phyloP scores from a whole-genome alignment of 2,329 filamentous ascomycete genomes.

The Emmonsiellopsis sp. region DNA sequence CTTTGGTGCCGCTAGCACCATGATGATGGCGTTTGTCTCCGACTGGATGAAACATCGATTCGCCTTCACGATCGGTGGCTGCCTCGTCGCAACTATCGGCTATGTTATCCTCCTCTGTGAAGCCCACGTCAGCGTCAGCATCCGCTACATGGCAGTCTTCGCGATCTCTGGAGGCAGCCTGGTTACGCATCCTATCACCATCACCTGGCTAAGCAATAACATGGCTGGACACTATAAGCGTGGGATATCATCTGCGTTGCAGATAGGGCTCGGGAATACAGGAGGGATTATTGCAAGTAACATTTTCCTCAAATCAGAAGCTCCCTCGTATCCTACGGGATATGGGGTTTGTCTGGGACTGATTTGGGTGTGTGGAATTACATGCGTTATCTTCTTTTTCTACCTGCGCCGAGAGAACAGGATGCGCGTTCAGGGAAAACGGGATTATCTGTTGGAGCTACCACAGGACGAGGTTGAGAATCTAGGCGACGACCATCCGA shows the following conservation, averaged over 20 bases:
- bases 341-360: conserved; percentile 35
- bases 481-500: conserved; percentile 31
- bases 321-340: conserved; percentile 19
- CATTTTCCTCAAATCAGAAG: conserved; percentile 21
- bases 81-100: conserved; percentile 42
- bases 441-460: conserved; percentile 25
- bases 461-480: conserved; percentile 27
- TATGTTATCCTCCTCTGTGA: conserved; percentile 48
- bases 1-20: conserved; percentile 51
- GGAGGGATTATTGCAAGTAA: conserved; percentile 28
- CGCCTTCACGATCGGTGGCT: conserved; percentile 44
- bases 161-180: conserved; percentile 46
- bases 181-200: conserved; percentile 44
- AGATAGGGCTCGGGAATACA: conserved; percentile 32
- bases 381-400: conserved; percentile 21
- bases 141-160: conserved; percentile 47
- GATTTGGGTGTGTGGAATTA: conserved; percentile 25
- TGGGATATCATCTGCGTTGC: conserved; percentile 43
- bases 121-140: conserved; percentile 36
- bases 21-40: conserved; percentile 41
- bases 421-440: conserved; percentile 23
- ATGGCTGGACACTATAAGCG: conserved; percentile 51
- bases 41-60: conserved; percentile 45
- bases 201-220: conserved; percentile 51
- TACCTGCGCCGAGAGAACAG: conserved; percentile 29